A percentile compares a stretch with the other conserved stretches of the same genome.
Conservation (phyloP, 176 grass and related monocot genomes). For the Carex parvula region DNA sequence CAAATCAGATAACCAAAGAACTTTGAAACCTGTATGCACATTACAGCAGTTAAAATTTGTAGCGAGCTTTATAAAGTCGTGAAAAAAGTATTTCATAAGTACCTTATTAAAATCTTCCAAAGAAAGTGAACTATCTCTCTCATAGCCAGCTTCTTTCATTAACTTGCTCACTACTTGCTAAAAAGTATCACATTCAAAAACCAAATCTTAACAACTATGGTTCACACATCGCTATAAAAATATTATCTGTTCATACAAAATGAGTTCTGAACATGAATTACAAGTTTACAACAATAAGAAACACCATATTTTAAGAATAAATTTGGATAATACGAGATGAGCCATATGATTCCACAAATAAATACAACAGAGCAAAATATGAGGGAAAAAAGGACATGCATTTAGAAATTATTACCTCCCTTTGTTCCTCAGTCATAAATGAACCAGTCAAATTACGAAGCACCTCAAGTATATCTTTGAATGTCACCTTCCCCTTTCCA, state of each 20-base stretch:
- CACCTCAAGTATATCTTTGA: slow-evolving; percentile 61
- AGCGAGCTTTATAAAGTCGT: neutral
- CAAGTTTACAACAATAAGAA: neutral
- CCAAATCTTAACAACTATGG: neutral
- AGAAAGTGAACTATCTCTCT: slow-evolving; percentile 45
- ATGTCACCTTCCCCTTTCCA: slow-evolving; percentile 70
- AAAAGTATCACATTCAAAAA: neutral
- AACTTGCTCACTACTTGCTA: slow-evolving; percentile 65
- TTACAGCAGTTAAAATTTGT: slow-evolving; percentile 25
- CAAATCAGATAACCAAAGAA: neutral
- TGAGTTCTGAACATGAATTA: neutral
- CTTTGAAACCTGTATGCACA: slow-evolving; percentile 17
- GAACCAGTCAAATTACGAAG: slow-evolving; percentile 47
- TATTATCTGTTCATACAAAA: neutral
- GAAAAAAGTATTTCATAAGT: slow-evolving; percentile 18
- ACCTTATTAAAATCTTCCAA: slow-evolving; percentile 78
- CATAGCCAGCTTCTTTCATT: slow-evolving; percentile 68
- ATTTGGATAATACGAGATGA: neutral
- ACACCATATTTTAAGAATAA: neutral
- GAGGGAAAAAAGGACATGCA: neutral
- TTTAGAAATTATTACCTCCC: slow-evolving; percentile 42
- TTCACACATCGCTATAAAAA: neutral
- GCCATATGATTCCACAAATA: neutral
- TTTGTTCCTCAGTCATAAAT: slow-evolving; percentile 67
- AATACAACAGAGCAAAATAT: neutral